Conservation (phyloP, 345 rosid genomes). For the Citrus sp. region DNA sequence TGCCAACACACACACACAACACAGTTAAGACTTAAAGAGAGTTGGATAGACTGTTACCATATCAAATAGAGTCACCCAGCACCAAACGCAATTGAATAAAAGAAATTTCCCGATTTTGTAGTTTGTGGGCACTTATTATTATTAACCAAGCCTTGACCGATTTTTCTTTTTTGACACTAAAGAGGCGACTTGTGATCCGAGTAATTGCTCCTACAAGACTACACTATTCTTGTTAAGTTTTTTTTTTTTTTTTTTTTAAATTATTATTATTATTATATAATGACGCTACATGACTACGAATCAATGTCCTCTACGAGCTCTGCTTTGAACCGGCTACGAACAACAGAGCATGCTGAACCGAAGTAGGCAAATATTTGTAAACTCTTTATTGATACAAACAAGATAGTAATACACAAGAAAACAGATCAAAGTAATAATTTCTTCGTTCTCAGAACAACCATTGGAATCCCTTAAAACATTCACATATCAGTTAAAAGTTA, state of each 20-base stretch:
- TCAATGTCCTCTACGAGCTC: background rate
- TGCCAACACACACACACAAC: no score
- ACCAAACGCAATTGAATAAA: no score
- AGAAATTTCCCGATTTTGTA: background rate
- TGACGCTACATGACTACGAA: background rate
- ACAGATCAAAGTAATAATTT: no score
- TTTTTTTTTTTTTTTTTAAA: no score
- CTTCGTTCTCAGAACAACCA: slow-evolving; percentile 4
- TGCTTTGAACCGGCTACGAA: slow-evolving; percentile 49
- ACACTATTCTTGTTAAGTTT: no score
- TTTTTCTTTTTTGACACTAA: background rate
- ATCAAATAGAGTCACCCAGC: no score
- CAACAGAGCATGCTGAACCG: background rate
- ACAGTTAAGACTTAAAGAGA: no score
- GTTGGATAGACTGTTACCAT: no score
- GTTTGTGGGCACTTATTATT: background rate
- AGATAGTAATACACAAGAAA: background rate
- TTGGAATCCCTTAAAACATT: slow-evolving; percentile 4
- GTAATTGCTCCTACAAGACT: background rate
- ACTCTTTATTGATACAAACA: background rate
- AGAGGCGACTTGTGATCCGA: background rate
- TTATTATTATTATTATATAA: no score
- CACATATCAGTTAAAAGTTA: slow-evolving; percentile 23
- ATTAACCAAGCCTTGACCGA: no score
- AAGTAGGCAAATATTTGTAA: background rate